phyloP scores from a whole-genome alignment of 371 early-diverging fungal genomes.

The Mucor racemosus region DNA sequence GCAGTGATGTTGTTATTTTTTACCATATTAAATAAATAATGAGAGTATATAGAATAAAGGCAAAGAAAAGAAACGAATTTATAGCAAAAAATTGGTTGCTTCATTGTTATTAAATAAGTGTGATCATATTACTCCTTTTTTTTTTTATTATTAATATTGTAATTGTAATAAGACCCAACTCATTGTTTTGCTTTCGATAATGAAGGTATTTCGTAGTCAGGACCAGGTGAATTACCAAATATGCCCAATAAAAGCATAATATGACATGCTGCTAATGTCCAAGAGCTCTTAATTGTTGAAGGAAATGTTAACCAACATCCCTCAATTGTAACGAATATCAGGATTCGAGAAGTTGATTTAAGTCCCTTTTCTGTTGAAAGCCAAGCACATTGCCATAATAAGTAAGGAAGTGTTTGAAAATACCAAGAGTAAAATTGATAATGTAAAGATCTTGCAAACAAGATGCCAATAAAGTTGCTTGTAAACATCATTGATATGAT shows the following conservation, averaged over 20 bases:
- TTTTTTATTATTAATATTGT: constrained; percentile 1
- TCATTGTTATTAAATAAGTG: constrained; percentile 1
- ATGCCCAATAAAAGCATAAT: constrained; percentile 36
- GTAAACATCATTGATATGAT: constrained; percentile 75
- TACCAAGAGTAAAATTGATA: constrained; percentile 98
- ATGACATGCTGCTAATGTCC: constrained; percentile 46
- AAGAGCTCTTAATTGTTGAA: constrained; percentile 44
- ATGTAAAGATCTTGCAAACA: constrained; percentile 88
- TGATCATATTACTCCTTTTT: constrained; percentile 10
- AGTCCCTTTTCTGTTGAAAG: constrained; percentile 2
- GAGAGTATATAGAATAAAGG: neutral
- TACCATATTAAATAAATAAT: neutral
- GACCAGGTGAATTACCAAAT: constrained; percentile 22
- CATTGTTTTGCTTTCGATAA: neutral
- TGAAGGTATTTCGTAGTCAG: constrained; percentile 13
- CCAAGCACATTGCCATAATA: constrained; percentile 63
- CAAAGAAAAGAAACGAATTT: neutral
- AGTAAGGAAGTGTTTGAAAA: constrained; percentile 80
- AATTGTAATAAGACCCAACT: constrained; percentile 3
- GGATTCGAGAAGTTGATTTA: constrained; percentile 26
- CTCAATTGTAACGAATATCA: constrained; percentile 49
- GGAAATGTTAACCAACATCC: constrained; percentile 56
- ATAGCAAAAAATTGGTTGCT: neutral
- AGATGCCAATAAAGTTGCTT: constrained; percentile 86
- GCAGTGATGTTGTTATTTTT: neutral